A percentile compares a stretch with the other conserved stretches of the same genome.
These are phyloP conservation scores for Crithidia bombi DNA, from an alignment of 208 protist genomes.

Conservation along the genomic window DNA sequence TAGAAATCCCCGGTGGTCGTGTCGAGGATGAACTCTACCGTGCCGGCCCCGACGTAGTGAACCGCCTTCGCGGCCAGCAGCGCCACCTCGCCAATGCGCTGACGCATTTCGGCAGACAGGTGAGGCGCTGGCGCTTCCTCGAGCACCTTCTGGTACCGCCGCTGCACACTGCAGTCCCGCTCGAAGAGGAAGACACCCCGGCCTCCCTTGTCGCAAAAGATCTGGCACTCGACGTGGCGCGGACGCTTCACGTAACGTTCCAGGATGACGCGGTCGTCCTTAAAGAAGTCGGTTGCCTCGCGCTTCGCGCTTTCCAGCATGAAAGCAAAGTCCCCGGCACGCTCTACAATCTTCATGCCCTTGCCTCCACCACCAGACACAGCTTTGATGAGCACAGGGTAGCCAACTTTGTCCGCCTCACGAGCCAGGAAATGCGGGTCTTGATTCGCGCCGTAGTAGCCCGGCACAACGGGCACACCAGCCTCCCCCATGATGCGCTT, in stretches of 20 bases:
- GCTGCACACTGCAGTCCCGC: slow-evolving; percentile 95
- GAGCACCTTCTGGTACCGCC: slow-evolving; percentile 96
- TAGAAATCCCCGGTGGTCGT: slow-evolving; percentile 87
- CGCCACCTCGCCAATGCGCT: slow-evolving; percentile 84
- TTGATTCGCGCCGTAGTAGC: slow-evolving; percentile 53
- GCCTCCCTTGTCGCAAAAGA: slow-evolving; percentile 92
- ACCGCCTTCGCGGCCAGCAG: slow-evolving; percentile 84
- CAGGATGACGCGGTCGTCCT: slow-evolving; percentile 92
- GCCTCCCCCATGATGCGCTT: slow-evolving; percentile 91
- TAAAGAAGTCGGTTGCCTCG: slow-evolving; percentile 92
- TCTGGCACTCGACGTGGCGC: slow-evolving; percentile 94
- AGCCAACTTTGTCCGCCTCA: slow-evolving; percentile 80
- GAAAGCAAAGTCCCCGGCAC: slow-evolving; percentile 86
- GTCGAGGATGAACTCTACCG: slow-evolving; percentile 98
- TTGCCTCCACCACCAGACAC: slow-evolving; percentile 70
- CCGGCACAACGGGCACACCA: slow-evolving; percentile 32
- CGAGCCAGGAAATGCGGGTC: slow-evolving; percentile 20
- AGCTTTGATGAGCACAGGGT: slow-evolving; percentile 98
- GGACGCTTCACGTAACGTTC: slow-evolving; percentile 92
- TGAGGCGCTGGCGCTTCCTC: slow-evolving; percentile 90
- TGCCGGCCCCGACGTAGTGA: slow-evolving; percentile 95
- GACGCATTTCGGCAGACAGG: slow-evolving; percentile 53
- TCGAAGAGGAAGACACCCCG: slow-evolving; percentile 94
- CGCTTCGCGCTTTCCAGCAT: slow-evolving; percentile 91
- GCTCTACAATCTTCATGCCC: slow-evolving; percentile 82